A percentile compares a stretch with the other conserved stretches of the same genome.
Evolutionary conservation across 2,329 filamentous ascomycete genomes (phyloP).

Genomic region (Xylaria sp.): DNA sequence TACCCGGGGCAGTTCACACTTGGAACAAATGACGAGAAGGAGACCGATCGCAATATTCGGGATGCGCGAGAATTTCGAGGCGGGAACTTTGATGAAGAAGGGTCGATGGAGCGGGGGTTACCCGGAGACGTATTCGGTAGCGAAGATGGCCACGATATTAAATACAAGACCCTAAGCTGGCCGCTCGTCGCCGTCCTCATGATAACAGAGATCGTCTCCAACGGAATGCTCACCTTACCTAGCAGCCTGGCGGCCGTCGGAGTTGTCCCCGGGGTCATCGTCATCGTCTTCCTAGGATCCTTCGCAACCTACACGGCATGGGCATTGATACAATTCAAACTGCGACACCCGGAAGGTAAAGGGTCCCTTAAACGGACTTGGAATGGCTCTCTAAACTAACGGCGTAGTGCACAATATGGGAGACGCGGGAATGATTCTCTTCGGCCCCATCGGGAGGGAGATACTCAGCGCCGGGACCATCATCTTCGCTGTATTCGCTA

Average conservation of each 20-base stretch:
- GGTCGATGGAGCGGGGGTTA: slow-evolving; percentile 20
- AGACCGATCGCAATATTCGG: background rate
- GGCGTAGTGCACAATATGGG: slow-evolving; percentile 65
- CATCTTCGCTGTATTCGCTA: slow-evolving; percentile 63
- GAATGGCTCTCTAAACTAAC: slow-evolving; percentile 34
- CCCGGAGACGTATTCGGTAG: slow-evolving; percentile 57
- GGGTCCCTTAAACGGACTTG: slow-evolving; percentile 41
- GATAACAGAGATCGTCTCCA: slow-evolving; percentile 67
- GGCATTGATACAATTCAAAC: slow-evolving; percentile 64
- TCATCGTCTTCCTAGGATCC: slow-evolving; percentile 62
- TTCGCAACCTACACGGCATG: slow-evolving; percentile 64
- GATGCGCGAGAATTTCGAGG: background rate
- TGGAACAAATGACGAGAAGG: slow-evolving; percentile 19
- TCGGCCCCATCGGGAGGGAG: slow-evolving; percentile 63
- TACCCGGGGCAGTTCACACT: slow-evolving; percentile 18
- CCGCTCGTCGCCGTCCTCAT: slow-evolving; percentile 63
- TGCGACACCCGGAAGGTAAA: slow-evolving; percentile 62
- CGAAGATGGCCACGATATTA: slow-evolving; percentile 54
- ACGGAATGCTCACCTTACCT: slow-evolving; percentile 65
- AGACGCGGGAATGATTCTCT: slow-evolving; percentile 65
- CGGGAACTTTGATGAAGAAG: slow-evolving; percentile 16
- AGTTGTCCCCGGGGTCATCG: slow-evolving; percentile 62
- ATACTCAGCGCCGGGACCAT: slow-evolving; percentile 61
- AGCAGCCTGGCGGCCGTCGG: slow-evolving; percentile 63
- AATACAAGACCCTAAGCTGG: slow-evolving; percentile 66